Conservation (phyloP, 495 filamentous ascomycete species). For the Margaritispora aquatica region DNA sequence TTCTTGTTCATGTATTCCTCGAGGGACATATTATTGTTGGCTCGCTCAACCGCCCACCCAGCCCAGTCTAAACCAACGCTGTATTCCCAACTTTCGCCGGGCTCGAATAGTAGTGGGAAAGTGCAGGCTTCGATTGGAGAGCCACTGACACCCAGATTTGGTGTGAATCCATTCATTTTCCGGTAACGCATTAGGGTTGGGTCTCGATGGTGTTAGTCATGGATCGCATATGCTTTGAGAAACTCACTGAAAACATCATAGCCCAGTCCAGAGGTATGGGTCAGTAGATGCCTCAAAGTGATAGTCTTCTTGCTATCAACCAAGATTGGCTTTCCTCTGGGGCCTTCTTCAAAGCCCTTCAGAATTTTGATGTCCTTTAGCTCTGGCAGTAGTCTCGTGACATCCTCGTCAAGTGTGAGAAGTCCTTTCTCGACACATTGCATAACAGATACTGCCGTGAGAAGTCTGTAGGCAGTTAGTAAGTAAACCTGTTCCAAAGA, state of each 20-base stretch:
- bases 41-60: constrained; percentile 45
- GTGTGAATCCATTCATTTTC: not conserved
- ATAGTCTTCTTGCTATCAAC: constrained; percentile 4
- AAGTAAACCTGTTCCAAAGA: too few species aligned
- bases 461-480: too few species aligned
- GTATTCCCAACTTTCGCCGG: constrained; percentile 44
- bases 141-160: not conserved
- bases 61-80: constrained; percentile 43
- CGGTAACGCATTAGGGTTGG: not conserved
- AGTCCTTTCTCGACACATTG: constrained; percentile 52
- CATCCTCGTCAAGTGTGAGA: constrained; percentile 27
- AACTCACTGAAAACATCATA: constrained; percentile 5
- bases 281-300: constrained; percentile 17
- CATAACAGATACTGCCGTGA: constrained; percentile 49
- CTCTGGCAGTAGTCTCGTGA: constrained; percentile 23
- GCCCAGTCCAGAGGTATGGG: constrained; percentile 12
- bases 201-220: not conserved
- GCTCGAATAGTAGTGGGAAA: constrained; percentile 39
- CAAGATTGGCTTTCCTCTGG: constrained; percentile 33
- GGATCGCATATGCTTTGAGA: not conserved
- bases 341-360: constrained; percentile 14
- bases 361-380: constrained; percentile 22
- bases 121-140: constrained; percentile 11
- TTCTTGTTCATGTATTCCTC: constrained; percentile 50
- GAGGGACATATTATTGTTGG: constrained; percentile 39